Evolutionary conservation across 352 stramenopile species (phyloP).

Genomic region (Globisporangium canariense): DNA sequence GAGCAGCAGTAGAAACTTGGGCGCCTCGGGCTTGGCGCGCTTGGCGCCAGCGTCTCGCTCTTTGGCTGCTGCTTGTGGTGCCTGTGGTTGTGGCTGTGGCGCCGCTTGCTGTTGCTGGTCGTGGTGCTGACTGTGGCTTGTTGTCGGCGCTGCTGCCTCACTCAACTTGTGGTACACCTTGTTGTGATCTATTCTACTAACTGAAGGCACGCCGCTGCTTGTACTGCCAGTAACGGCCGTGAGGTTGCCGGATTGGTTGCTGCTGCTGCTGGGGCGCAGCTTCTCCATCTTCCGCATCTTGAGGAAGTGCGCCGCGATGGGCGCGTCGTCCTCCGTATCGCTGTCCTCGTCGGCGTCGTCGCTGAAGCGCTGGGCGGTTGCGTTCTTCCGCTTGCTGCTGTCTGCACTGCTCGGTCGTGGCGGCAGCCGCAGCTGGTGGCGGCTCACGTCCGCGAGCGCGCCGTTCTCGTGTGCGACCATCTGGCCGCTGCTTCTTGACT

Average conservation of each 20-base stretch:
- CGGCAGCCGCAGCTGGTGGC: constrained; percentile 6
- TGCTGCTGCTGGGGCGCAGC: not conserved
- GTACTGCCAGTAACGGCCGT: not conserved
- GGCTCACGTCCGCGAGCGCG: constrained; percentile 4
- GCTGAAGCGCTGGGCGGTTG: constrained; percentile 6
- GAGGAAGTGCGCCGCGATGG: constrained; percentile 12
- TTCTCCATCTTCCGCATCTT: constrained; percentile 16
- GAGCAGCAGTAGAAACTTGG: constrained; percentile 54
- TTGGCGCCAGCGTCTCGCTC: constrained; percentile 16
- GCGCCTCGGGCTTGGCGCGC: constrained; percentile 35
- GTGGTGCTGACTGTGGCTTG: not conserved
- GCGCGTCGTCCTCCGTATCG: constrained; percentile 16
- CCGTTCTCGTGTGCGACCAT: constrained; percentile 14
- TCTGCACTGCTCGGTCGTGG: not conserved
- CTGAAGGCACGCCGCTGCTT: not conserved
- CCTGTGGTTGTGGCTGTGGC: not conserved
- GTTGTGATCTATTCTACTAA: constrained; percentile 11
- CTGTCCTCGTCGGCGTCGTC: constrained; percentile 8
- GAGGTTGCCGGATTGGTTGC: not conserved
- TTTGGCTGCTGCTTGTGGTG: not conserved
- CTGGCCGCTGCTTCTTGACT: not conserved
- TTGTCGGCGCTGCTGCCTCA: not conserved
- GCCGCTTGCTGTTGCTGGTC: not conserved
- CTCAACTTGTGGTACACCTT: constrained; percentile 4
- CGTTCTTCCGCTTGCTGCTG: constrained; percentile 4